phyloP scores from a whole-genome alignment of 441 rosid genomes.

The Pelargonium fulgidum region DNA sequence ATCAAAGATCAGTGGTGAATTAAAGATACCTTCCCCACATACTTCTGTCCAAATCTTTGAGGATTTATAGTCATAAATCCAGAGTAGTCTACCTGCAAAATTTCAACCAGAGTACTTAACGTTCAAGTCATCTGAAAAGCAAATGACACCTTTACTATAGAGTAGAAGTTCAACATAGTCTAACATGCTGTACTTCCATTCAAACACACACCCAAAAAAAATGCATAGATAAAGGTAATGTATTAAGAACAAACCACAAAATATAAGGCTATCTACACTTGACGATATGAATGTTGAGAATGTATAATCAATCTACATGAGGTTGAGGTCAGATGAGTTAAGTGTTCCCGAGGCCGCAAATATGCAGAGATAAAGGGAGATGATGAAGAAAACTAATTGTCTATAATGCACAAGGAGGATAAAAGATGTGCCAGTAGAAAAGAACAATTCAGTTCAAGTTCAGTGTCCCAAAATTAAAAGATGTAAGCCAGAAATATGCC shows the following conservation, averaged over 20 bases:
- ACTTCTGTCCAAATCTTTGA: conserved; percentile 96
- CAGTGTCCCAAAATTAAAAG: too few species aligned
- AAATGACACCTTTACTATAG: conserved; percentile 1
- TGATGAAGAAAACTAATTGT: too few species aligned
- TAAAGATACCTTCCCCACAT: conserved; percentile 81
- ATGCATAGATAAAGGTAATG: not conserved
- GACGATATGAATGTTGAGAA: too few species aligned
- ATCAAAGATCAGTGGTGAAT: conserved; percentile 15
- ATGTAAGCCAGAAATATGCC: too few species aligned
- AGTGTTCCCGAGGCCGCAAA: too few species aligned
- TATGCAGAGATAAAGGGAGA: too few species aligned
- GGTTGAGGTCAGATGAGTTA: too few species aligned
- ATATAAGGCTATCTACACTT: too few species aligned
- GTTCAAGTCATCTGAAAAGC: not conserved
- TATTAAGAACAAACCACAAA: not conserved
- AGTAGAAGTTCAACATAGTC: not conserved
- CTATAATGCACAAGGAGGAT: too few species aligned
- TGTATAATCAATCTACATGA: too few species aligned
- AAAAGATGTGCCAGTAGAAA: too few species aligned
- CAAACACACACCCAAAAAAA: not conserved
- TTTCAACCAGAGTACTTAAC: conserved; percentile 19
- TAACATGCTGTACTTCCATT: not conserved
- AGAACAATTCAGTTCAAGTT: too few species aligned
- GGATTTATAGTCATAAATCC: conserved; percentile 99
- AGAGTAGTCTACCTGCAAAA: conserved; percentile 84